Evolutionary conservation across 306 rosid genomes (phyloP), one percentile per base, ranked within the genome.

Genomic region (Sesbania bispinosa): DNA sequence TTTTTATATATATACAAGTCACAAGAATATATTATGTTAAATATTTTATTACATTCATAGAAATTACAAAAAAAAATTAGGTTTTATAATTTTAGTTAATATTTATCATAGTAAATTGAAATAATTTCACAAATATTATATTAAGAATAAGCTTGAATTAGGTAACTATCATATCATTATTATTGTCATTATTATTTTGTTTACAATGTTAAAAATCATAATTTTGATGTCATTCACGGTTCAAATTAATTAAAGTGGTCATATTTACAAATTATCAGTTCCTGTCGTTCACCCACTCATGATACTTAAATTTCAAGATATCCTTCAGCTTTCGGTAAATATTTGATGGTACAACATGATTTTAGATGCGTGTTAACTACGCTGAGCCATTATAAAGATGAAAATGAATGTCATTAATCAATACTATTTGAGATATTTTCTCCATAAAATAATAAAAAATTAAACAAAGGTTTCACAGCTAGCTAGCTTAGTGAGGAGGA

Each of bases 361-460:
- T 29, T 55, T 10, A 47, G 65, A 57, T 24, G 45, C 24, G 32
- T 69, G 39, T 20, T 14, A 7, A 41, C 38, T 16, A 71, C 45
- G 29, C n/a, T 36, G 73, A 18, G 24, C 6, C 16, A 62, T 32
- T 41, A 6, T 10, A 19, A 2, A 13, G 4, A 57, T 24, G 29
- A n/a, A n/a, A 38, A 6, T 23, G 36, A 19, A 18, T 8, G 21
- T 5, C 11, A 43, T 47, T 42, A n/a, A 29, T 1, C 3, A 33
- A n/a, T 39, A 67, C 76, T 69, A 51, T 68, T 69, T 9, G 11
- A 80, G 41, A 78, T 45, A 32, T 69, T 77, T 57, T 69, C 23
- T 58, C 6, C 15, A 48, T 13, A 42, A 47, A 60, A 41, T 3
- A 64, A 57, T 48, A 45, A 46, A 64, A n/a, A 47, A 14, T n/a